phyloP scores from a whole-genome alignment of 2,329 filamentous ascomycete genomes.

The Dryadomyces sulphureus region DNA sequence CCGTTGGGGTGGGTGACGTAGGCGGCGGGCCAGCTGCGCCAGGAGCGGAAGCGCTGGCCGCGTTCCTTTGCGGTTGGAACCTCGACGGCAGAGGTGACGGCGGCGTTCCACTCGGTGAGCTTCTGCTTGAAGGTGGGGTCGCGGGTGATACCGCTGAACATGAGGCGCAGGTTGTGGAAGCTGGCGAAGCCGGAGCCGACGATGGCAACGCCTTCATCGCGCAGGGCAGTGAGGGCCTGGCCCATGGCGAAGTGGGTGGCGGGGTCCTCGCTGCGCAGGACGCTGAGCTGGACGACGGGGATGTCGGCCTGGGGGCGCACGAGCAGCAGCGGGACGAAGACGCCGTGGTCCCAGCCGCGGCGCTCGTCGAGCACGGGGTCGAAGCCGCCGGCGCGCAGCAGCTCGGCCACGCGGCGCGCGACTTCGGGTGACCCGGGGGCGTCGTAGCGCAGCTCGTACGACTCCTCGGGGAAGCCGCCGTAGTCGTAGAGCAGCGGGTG shows the following conservation, averaged over 20 bases:
- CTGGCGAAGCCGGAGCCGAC: constrained; percentile 46
- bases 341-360: constrained; percentile 45
- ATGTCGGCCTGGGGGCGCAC: constrained; percentile 34
- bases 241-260: constrained; percentile 35
- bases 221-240: constrained; percentile 32
- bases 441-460: constrained; percentile 40
- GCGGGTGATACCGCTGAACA: constrained; percentile 20
- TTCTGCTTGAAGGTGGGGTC: constrained; percentile 13
- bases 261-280: constrained; percentile 36
- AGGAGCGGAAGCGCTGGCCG: constrained; percentile 25
- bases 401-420: constrained; percentile 30
- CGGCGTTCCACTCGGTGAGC: constrained; percentile 28
- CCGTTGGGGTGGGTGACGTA: constrained; percentile 38
- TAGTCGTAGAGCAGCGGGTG: constrained; percentile 41
- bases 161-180: constrained; percentile 36
- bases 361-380: constrained; percentile 21
- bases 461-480: constrained; percentile 39
- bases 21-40: constrained; percentile 30
- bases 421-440: constrained; percentile 39
- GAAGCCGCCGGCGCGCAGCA: constrained; percentile 31
- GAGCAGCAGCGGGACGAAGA: constrained; percentile 42
- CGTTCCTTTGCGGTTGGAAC: constrained; percentile 20
- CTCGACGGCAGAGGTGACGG: constrained; percentile 25
- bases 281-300: constrained; percentile 42
- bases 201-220: constrained; percentile 38